These are phyloP conservation scores for Roridomyces roridus DNA, from an alignment of 768 basidiomycete species.

Conservation along the genomic window DNA sequence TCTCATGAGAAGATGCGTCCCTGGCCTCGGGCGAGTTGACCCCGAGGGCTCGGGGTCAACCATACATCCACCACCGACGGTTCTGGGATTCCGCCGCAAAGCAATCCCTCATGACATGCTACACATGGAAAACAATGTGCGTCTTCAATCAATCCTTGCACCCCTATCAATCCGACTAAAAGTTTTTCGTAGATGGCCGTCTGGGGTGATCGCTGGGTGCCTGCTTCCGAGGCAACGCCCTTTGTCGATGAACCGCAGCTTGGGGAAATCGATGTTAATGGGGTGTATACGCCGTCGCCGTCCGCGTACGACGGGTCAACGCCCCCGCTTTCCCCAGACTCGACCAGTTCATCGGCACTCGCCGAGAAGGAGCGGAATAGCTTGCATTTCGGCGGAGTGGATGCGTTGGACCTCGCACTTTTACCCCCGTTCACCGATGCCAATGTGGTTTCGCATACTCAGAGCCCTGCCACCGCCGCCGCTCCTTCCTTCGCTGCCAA, in stretches of 20 bases:
- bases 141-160: too few species aligned
- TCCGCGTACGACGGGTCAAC: conserved; percentile 2
- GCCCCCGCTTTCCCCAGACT: background rate
- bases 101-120: conserved; percentile 18
- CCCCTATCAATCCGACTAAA: too few species aligned
- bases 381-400: too few species aligned
- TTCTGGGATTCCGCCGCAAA: background rate
- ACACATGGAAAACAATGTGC: conserved; percentile 18
- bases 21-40: background rate
- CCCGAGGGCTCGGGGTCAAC: conserved; percentile 1
- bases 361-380: too few species aligned
- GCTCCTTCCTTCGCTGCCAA: background rate
- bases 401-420: too few species aligned
- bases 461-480: background rate
- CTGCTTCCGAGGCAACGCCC: background rate
- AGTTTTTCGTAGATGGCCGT: conserved; percentile 14
- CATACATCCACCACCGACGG: too few species aligned
- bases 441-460: background rate
- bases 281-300: conserved; percentile 10
- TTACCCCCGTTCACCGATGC: too few species aligned
- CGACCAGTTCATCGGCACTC: too few species aligned
- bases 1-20: conserved; percentile 12
- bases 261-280: conserved; percentile 13
- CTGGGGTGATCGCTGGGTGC: conserved; percentile 21
- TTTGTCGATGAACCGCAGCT: conserved; percentile 14